phyloP scores from a whole-genome alignment of 371 early-diverging fungal species.

The Circinella umbellata region DNA sequence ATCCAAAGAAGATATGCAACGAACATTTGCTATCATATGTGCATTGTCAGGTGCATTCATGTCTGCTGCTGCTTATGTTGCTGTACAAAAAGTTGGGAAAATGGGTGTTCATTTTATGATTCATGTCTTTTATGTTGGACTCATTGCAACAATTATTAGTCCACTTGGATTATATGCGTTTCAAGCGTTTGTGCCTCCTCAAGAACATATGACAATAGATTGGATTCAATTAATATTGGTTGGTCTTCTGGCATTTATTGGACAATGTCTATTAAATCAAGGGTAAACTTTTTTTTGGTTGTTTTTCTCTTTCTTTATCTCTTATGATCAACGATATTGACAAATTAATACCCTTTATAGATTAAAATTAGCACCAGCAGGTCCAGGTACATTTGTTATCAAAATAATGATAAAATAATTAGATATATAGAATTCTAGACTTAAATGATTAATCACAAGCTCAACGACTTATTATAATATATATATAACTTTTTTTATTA shows the following conservation, averaged over 20 bases:
- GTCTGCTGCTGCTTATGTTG: constrained; percentile 70
- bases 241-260: constrained; percentile 69
- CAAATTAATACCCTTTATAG: constrained; percentile 18
- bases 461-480: neutral
- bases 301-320: neutral
- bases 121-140: constrained; percentile 79
- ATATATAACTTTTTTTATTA: constrained; percentile 6
- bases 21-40: constrained; percentile 48
- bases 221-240: constrained; percentile 45
- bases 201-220: constrained; percentile 1
- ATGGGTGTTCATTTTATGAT: constrained; percentile 66
- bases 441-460: too few relatives aligned
- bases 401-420: neutral
- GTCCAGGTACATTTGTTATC: constrained; percentile 51
- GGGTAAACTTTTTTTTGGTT: constrained; percentile 40
- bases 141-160: constrained; percentile 54
- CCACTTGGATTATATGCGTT: constrained; percentile 41
- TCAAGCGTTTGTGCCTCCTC: constrained; percentile 41
- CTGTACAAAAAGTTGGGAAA: constrained; percentile 74
- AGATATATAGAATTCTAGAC: too few relatives aligned
- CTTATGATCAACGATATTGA: neutral
- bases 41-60: constrained; percentile 68
- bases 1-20: constrained; percentile 8
- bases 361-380: constrained; percentile 77
- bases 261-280: constrained; percentile 77